Percentiles rank a stretch among this genome's conserved stretches.
These are phyloP conservation scores for Beauveria scarabaeidicola DNA, from an alignment of 2,329 filamentous ascomycete genomes.

Conservation along the genomic window DNA sequence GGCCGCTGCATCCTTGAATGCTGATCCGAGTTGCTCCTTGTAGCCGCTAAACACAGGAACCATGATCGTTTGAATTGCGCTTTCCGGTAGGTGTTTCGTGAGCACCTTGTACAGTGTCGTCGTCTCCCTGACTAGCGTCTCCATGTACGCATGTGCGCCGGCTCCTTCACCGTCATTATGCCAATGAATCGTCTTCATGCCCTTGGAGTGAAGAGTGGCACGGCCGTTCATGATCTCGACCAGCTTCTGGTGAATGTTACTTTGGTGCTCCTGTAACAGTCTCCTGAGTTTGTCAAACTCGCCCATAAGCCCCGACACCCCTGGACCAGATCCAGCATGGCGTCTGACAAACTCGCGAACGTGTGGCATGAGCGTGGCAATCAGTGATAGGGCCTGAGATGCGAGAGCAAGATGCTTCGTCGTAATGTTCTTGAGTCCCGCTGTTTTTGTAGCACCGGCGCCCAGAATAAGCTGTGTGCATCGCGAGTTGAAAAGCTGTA, in stretches of 20 bases:
- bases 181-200: slow-evolving; percentile 70
- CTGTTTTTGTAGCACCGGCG: slow-evolving; percentile 80
- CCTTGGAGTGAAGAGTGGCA: slow-evolving; percentile 63
- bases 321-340: slow-evolving; percentile 49
- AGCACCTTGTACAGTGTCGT: slow-evolving; percentile 76
- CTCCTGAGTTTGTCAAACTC: slow-evolving; percentile 86
- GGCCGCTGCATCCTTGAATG: slow-evolving; percentile 56
- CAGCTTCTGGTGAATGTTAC: slow-evolving; percentile 83
- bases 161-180: slow-evolving; percentile 37
- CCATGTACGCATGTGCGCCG: slow-evolving; percentile 64
- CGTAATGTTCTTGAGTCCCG: slow-evolving; percentile 90
- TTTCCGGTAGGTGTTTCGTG: slow-evolving; percentile 70
- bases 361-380: slow-evolving; percentile 80
- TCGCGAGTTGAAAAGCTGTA: slow-evolving; percentile 90
- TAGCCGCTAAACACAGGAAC: slow-evolving; percentile 75
- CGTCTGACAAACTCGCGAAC: slow-evolving; percentile 85
- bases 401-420: slow-evolving; percentile 91
- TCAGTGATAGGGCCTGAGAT: slow-evolving; percentile 79
- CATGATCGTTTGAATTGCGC: slow-evolving; percentile 76
- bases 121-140: slow-evolving; percentile 79
- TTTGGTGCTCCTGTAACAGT: slow-evolving; percentile 80
- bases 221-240: slow-evolving; percentile 85
- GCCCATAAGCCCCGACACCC: slow-evolving; percentile 54
- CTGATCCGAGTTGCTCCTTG: slow-evolving; percentile 66
- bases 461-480: slow-evolving; percentile 95